Base-by-base conservation (phyloP, 805 yeast genomes). In the Starmerella floris region DNA sequence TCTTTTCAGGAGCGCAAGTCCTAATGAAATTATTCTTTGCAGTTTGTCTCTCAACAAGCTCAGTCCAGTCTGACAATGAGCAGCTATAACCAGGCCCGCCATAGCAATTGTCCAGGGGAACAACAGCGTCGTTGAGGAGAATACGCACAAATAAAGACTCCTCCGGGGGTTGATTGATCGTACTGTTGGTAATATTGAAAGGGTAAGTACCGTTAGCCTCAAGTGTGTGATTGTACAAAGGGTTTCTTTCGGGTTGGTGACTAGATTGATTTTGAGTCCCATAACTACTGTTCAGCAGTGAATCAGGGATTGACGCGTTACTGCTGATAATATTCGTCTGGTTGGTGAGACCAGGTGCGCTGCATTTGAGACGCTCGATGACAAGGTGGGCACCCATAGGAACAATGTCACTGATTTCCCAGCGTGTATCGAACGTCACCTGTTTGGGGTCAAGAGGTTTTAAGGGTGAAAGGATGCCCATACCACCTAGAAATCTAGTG, bases 11-110 rank as follows among this genome's bases (percentile, higher is more conserved):
- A 42, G 55, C 51, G 41, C 41, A 31, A 19, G 28, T 31, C 27
- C 16, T 41, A 42, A 36, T 49, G 40, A 34, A 30, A 21, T 41
- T 45, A 32, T 40, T 40, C 13, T 23, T 25, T n/a, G 34, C 42
- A 8, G 51, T 28, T 2, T 33, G 39, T 11, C 19, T 22, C 41
- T 43, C 46, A 5, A 54, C 53, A 9, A 37, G 39, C 35, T 42
- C 33, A 43, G 48, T 48, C 42, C 44, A 55, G 26, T 42, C 49
- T 34, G 55, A 58, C 39, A 61, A 55, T 47, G 58, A 58, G 58
- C 76, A 65, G 32, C 68, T 60, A 54, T 66, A 69, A 0, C 74
- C 75, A 10, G 77, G 77, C 6, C 78, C 77, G 35, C 56, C 51
- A 37, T 63, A 56, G 55, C 77, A 73, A 15, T 58, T 56, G 16